Evolutionary conservation across 2,329 filamentous ascomycete genomes (phyloP).

Genomic region (Diaporthe vexans): DNA sequence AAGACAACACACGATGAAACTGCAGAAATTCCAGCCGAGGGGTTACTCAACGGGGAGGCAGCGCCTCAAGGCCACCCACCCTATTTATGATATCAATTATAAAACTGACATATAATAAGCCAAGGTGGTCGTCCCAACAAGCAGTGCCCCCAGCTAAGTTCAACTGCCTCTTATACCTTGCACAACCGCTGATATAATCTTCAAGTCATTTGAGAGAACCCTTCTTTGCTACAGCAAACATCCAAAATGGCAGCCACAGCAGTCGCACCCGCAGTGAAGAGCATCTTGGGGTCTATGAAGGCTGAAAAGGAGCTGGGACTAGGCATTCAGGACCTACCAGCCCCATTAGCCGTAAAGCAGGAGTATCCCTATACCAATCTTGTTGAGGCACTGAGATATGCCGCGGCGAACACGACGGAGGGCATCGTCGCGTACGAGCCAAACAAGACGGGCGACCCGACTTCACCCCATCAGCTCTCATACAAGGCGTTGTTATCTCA

Average conservation of each 20-base stretch:
- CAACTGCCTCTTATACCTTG: background rate
- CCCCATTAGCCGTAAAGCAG: background rate
- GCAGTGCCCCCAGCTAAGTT: background rate
- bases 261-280: background rate
- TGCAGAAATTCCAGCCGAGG: no score
- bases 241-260: background rate
- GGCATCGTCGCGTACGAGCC: background rate
- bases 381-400: background rate
- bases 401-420: background rate
- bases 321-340: background rate
- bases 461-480: background rate
- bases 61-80: no score
- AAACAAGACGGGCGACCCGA: background rate
- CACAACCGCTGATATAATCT: background rate
- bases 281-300: background rate
- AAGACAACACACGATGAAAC: no score
- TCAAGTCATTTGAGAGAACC: background rate
- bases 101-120: no score
- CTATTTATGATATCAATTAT: no score
- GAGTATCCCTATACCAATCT: background rate
- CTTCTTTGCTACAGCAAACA: background rate
- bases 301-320: background rate
- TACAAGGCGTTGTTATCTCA: background rate
- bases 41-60: no score
- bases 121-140: background rate